Percentiles rank a stretch among this genome's conserved stretches.
Conservation (phyloP, 2,329 filamentous ascomycete species). For the Penicillium sp. region DNA sequence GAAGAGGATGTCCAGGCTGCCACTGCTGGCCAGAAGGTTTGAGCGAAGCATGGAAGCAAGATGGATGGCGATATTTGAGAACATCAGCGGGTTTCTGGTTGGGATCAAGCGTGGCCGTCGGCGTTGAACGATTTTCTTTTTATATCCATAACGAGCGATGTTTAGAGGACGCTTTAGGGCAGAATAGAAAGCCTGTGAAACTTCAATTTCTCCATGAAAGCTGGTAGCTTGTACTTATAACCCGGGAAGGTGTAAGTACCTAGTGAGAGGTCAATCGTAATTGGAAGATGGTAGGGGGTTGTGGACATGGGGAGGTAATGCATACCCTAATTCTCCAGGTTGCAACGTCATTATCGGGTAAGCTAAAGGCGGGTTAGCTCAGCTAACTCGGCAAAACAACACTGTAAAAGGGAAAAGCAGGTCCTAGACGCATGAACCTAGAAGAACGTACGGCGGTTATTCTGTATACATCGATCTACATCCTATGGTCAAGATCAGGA, state of each 20-base stretch:
- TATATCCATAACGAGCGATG: slow-evolving; percentile 18
- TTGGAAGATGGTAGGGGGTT: background rate
- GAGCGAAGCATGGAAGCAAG: slow-evolving; percentile 6
- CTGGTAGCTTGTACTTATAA: background rate
- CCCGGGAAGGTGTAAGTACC: background rate
- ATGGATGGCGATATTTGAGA: slow-evolving; percentile 3
- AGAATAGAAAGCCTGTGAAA: slow-evolving; percentile 17
- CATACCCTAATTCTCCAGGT: no score
- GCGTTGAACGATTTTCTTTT: slow-evolving; percentile 14
- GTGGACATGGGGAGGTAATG: no score
- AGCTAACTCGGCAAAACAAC: background rate
- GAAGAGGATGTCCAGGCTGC: slow-evolving; percentile 39
- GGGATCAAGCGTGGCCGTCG: slow-evolving; percentile 3
- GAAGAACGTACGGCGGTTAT: background rate
- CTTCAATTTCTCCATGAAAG: background rate
- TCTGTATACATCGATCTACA: background rate
- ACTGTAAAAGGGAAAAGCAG: background rate
- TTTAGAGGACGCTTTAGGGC: slow-evolving; percentile 21
- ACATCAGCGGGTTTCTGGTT: slow-evolving; percentile 12
- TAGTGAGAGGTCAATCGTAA: no score
- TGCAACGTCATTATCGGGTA: background rate
- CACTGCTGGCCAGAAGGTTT: slow-evolving; percentile 30
- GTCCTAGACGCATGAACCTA: background rate
- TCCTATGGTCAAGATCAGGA: background rate
- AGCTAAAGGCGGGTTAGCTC: background rate